These are phyloP conservation scores for Hibiscus trionum DNA, from an alignment of 345 rosid species.

Conservation along the genomic window DNA sequence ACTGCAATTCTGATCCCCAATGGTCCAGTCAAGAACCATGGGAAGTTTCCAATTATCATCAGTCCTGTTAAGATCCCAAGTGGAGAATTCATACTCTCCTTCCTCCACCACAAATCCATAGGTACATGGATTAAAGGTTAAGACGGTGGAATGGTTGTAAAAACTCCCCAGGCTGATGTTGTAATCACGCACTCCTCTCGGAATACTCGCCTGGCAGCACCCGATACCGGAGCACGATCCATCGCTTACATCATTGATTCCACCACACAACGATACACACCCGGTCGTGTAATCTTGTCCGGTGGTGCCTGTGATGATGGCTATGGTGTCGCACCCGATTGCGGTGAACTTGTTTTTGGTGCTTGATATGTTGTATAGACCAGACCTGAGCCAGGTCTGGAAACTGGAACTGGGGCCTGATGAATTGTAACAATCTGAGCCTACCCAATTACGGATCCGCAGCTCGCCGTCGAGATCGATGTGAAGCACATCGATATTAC, in stretches of 20 bases:
- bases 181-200: constrained; percentile 11
- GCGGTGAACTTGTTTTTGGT: constrained; percentile 22
- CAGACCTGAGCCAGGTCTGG: neutral
- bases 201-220: constrained; percentile 42
- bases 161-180: neutral
- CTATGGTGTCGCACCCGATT: constrained; percentile 27
- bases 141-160: neutral
- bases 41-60: neutral
- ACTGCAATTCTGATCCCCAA: neutral
- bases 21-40: constrained; percentile 15
- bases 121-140: constrained; percentile 25
- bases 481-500: neutral
- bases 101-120: constrained; percentile 20
- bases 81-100: neutral
- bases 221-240: constrained; percentile 28
- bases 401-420: neutral
- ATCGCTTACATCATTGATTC: neutral
- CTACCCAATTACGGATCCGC: too few relatives aligned
- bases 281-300: constrained; percentile 16
- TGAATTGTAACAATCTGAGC: neutral
- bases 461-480: constrained; percentile 18
- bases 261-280: constrained; percentile 27
- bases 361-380: neutral
- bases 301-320: neutral
- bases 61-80: neutral